Evolutionary conservation across 2,329 filamentous ascomycete species (phyloP).

Genomic region (Neofusicoccum cordaticola): DNA sequence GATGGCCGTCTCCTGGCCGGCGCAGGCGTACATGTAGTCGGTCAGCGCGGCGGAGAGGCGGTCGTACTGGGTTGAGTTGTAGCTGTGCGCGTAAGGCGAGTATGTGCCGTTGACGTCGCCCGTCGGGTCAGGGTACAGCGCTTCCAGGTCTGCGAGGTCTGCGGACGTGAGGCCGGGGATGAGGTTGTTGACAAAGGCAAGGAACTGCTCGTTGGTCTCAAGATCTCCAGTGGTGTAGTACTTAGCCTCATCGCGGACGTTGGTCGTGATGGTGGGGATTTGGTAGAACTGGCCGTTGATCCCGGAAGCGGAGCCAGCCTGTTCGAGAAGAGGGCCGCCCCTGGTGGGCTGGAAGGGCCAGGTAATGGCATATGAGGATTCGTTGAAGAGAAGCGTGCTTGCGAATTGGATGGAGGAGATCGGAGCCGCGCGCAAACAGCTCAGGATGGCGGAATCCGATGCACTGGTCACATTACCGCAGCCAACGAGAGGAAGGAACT

Average conservation of each 20-base stretch:
- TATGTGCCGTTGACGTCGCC: conserved; percentile 18
- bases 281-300: conserved; percentile 26
- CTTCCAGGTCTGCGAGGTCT: conserved; percentile 31
- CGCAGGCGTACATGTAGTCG: conserved; percentile 47
- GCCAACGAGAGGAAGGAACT: conserved; percentile 32
- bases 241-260: conserved; percentile 37
- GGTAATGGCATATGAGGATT: conserved; percentile 40
- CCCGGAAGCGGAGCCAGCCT: conserved; percentile 40
- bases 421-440: conserved; percentile 40
- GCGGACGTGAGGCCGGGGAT: conserved; percentile 27
- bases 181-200: conserved; percentile 31
- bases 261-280: conserved; percentile 22
- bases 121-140: conserved; percentile 28
- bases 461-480: not conserved
- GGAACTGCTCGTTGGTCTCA: conserved; percentile 35
- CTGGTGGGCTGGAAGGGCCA: conserved; percentile 52
- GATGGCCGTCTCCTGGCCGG: conserved; percentile 45
- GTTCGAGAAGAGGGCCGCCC: conserved; percentile 47
- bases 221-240: conserved; percentile 30
- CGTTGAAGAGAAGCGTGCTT: conserved; percentile 39
- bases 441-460: conserved; percentile 33
- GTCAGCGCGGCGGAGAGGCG: conserved; percentile 42
- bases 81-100: conserved; percentile 34
- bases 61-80: conserved; percentile 46
- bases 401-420: conserved; percentile 39